Conservation (phyloP, 2,329 filamentous ascomycete genomes). For the Nemania sp. region DNA sequence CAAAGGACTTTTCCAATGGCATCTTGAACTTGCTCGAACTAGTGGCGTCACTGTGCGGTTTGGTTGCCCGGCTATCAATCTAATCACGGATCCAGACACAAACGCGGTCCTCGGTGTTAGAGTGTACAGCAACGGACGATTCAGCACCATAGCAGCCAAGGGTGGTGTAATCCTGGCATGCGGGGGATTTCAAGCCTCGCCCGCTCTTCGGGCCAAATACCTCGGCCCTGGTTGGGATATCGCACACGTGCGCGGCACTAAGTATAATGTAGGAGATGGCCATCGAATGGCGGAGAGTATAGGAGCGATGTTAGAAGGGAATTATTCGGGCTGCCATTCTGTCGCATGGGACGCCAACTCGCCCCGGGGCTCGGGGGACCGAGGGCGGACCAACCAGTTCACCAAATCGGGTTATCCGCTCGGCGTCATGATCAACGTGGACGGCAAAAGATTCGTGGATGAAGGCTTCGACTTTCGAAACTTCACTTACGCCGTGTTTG, state of each 20-base stretch:
- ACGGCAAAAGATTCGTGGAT: conserved; percentile 66
- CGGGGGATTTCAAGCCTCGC: conserved; percentile 67
- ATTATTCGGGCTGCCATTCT: conserved; percentile 69
- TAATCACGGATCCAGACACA: conserved; percentile 27
- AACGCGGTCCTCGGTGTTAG: conserved; percentile 29
- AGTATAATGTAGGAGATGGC: conserved; percentile 65
- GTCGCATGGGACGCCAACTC: conserved; percentile 69
- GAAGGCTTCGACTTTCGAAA: conserved; percentile 69
- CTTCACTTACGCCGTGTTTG: conserved; percentile 70
- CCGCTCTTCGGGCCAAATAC: conserved; percentile 57
- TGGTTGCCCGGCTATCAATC: conserved; percentile 23
- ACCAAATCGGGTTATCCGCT: conserved; percentile 72
- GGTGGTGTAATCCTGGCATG: conserved; percentile 56
- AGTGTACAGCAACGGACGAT: conserved; percentile 21
- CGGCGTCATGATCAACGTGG: conserved; percentile 65
- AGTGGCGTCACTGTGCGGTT: conserved; percentile 28
- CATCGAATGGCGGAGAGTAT: conserved; percentile 59
- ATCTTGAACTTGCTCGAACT: conserved; percentile 28
- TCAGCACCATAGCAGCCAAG: conserved; percentile 36
- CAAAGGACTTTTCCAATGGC: conserved; percentile 33
- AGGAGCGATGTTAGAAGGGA: conserved; percentile 56
- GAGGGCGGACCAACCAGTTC: conserved; percentile 65
- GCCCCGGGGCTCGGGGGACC: conserved; percentile 57
- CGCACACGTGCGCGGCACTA: conserved; percentile 65
- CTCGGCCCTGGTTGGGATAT: conserved; percentile 65